Evolutionary conservation across 805 yeast species (phyloP).

Genomic region (Pichia ethanolica): DNA sequence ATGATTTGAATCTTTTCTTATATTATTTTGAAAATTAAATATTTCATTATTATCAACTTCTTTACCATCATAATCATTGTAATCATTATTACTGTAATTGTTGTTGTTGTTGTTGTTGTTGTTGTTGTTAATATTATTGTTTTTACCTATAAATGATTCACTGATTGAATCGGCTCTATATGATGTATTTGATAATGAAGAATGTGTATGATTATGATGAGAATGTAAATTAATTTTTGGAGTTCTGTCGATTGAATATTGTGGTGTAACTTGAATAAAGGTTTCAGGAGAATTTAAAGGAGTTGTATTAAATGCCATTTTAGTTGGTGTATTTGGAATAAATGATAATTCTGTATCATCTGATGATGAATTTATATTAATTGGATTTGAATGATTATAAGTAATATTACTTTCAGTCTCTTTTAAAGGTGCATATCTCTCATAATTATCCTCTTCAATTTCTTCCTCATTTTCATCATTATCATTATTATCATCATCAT

Average conservation of each 20-base stretch:
- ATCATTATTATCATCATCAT: not conserved
- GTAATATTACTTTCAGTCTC: too few relatives aligned
- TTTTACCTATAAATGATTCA: not conserved
- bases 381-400: too few relatives aligned
- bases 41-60: too few relatives aligned
- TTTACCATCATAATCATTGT: too few relatives aligned
- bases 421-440: too few relatives aligned
- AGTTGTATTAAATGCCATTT: constrained; percentile 3
- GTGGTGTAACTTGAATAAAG: not conserved
- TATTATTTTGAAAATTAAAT: not conserved
- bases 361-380: too few relatives aligned
- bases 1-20: not conserved
- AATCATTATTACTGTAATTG: too few relatives aligned
- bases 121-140: not conserved
- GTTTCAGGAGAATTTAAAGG: constrained; percentile 8
- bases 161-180: not conserved
- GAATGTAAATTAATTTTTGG: constrained; percentile 1
- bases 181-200: constrained; percentile 1
- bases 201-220: constrained; percentile 2
- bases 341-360: not conserved
- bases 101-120: not conserved
- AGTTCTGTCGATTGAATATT: constrained; percentile 5
- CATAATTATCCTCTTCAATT: too few relatives aligned
- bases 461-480: constrained; percentile 1
- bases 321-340: constrained; percentile 11